phyloP scores from a whole-genome alignment of 192 early-diverging fungal species.

The Spizellomyces punctatus region DNA sequence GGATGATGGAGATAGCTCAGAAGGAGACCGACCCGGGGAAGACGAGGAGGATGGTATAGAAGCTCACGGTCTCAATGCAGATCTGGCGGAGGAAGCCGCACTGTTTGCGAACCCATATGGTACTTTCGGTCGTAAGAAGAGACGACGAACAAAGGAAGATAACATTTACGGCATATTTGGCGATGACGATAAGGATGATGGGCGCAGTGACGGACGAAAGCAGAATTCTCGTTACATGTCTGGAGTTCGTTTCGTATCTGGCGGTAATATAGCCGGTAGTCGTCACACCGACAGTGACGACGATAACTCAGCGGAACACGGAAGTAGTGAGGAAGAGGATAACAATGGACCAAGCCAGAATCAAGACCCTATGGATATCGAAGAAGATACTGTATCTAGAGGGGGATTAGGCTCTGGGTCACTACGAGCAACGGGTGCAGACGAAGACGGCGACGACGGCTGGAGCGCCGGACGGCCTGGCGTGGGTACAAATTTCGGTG shows the following conservation, averaged over 20 bases:
- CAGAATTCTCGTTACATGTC: conserved; percentile 8
- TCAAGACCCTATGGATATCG: conserved; percentile 41
- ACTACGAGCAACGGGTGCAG: no score
- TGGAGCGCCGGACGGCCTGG: no score
- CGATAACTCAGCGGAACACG: conserved; percentile 10
- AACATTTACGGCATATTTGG: conserved; percentile 62
- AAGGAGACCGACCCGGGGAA: conserved; percentile 41
- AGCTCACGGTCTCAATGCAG: conserved; percentile 44
- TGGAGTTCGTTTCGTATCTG: conserved; percentile 17
- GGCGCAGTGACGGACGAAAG: neutral
- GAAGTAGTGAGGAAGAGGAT: conserved; percentile 15
- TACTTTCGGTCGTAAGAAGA: conserved; percentile 18
- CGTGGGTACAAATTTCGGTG: no score
- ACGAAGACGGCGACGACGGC: no score
- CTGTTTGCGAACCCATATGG: conserved; percentile 45
- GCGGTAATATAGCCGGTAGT: neutral
- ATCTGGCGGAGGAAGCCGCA: conserved; percentile 58
- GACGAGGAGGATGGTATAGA: conserved; percentile 30
- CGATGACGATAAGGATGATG: conserved; percentile 44
- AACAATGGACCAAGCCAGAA: conserved; percentile 9
- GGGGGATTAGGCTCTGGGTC: no score
- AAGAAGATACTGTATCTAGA: conserved; percentile 5
- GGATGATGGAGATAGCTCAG: conserved; percentile 28
- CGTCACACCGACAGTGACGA: conserved; percentile 19
- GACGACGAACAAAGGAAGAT: conserved; percentile 62